Evolutionary conservation across 2,329 filamentous ascomycete genomes (phyloP).

Genomic region (Polytolypa hystricis): DNA sequence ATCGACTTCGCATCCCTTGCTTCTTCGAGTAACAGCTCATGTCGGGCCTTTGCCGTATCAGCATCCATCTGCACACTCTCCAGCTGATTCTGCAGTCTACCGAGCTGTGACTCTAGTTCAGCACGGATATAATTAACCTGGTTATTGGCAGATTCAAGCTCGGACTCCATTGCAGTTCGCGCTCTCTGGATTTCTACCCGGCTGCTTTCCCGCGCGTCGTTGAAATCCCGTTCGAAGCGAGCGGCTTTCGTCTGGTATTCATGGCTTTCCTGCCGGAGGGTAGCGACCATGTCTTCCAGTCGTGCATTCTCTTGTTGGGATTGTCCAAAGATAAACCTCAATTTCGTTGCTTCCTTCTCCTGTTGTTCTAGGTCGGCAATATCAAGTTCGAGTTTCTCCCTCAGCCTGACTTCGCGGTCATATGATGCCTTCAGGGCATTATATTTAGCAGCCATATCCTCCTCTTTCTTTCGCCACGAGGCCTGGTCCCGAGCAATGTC

Average conservation of each 20-base stretch:
- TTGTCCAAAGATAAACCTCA: constrained; percentile 67
- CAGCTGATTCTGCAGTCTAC: constrained; percentile 60
- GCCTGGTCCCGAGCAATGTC: constrained; percentile 77
- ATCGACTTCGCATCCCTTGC: constrained; percentile 57
- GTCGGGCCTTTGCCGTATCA: constrained; percentile 67
- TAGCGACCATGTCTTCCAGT: constrained; percentile 46
- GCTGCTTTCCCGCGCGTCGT: constrained; percentile 70
- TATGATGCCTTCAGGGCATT: constrained; percentile 45
- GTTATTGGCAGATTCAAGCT: constrained; percentile 73
- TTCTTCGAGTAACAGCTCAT: constrained; percentile 77
- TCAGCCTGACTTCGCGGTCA: constrained; percentile 57
- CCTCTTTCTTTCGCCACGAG: constrained; percentile 58
- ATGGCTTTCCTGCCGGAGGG: constrained; percentile 46
- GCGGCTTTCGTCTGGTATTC: constrained; percentile 59
- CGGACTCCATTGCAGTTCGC: constrained; percentile 64
- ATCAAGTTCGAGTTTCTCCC: constrained; percentile 50
- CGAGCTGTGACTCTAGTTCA: constrained; percentile 68
- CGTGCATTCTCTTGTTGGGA: constrained; percentile 49
- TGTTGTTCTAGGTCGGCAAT: constrained; percentile 52
- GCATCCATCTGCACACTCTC: constrained; percentile 68
- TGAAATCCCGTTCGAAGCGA: constrained; percentile 68
- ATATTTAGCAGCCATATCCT: constrained; percentile 44
- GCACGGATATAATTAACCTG: constrained; percentile 63
- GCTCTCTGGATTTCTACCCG: constrained; percentile 71
- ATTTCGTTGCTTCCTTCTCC: constrained; percentile 65